Evolutionary conservation across 345 rosid genomes (phyloP).

Genomic region (Lepidium africanum): DNA sequence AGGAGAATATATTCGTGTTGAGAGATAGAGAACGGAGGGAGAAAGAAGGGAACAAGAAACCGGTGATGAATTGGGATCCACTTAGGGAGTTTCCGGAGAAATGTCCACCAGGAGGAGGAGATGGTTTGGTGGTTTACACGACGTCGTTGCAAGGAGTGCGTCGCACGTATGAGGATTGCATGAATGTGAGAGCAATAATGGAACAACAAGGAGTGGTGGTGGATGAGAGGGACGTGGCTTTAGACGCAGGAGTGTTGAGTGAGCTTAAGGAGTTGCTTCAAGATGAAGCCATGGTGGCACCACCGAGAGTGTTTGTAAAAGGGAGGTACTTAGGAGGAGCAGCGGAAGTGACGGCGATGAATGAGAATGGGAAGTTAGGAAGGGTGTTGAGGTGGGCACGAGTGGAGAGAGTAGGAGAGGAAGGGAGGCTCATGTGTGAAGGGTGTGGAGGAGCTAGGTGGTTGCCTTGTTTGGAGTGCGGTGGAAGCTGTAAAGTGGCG

Average conservation of each 20-base stretch:
- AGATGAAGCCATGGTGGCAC: conserved; percentile 36
- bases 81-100: conserved; percentile 63
- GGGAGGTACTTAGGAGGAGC: conserved; percentile 84
- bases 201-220: conserved; percentile 58
- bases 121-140: conserved; percentile 67
- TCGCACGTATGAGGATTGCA: conserved; percentile 68
- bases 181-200: conserved; percentile 37
- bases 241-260: conserved; percentile 58
- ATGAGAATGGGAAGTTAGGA: conserved; percentile 63
- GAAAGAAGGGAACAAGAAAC: conserved; percentile 55
- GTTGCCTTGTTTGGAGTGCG: conserved; percentile 78
- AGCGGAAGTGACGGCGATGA: conserved; percentile 56
- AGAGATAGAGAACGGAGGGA: conserved; percentile 60
- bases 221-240: conserved; percentile 84
- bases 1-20: conserved; percentile 56
- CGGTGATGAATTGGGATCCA: conserved; percentile 50
- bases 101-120: conserved; percentile 69
- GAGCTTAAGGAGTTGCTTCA: conserved; percentile 56
- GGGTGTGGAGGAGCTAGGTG: conserved; percentile 92
- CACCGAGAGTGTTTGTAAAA: conserved; percentile 77
- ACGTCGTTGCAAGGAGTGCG: conserved; percentile 89
- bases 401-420: conserved; percentile 48
- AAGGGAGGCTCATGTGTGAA: conserved; percentile 67
- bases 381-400: conserved; percentile 55
- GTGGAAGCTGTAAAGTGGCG: conserved; percentile 78